These are phyloP conservation scores for Clitoria ternatea DNA, from an alignment of 306 rosid genomes.

Conservation along the genomic window DNA sequence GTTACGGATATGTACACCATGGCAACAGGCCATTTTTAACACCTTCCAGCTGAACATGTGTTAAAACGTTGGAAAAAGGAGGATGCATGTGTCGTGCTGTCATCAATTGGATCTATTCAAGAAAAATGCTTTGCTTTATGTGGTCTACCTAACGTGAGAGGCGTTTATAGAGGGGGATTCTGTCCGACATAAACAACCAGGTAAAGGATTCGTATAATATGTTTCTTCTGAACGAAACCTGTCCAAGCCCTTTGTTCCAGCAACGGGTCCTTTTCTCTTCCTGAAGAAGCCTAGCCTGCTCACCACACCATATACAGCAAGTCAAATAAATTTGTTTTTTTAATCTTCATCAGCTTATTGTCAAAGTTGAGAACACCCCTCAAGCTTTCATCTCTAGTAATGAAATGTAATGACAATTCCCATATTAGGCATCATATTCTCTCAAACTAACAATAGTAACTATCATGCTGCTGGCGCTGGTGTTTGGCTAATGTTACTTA, in stretches of 20 bases:
- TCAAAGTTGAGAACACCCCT: not conserved
- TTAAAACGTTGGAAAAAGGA: not conserved
- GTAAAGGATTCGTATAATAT: conserved; percentile 82
- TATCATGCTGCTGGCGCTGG: not conserved
- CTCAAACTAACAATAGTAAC: not conserved
- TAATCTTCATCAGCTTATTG: not conserved
- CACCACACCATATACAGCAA: conserved; percentile 9
- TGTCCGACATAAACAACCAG: conserved; percentile 78
- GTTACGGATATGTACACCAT: conserved; percentile 29
- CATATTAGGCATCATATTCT: not conserved
- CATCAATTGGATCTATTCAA: not conserved
- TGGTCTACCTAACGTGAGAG: conserved; percentile 22
- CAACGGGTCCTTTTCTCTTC: conserved; percentile 87
- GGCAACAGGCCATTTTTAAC: conserved; percentile 14
- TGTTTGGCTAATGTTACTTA: not conserved
- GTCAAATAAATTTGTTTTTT: not conserved
- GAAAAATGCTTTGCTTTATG: not conserved
- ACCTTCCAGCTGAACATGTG: not conserved
- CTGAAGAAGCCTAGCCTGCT: conserved; percentile 72
- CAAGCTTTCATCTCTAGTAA: not conserved
- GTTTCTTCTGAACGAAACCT: conserved; percentile 96
- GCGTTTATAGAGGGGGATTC: conserved; percentile 30
- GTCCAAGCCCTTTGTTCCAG: conserved; percentile 83
- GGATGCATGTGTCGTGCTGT: conserved; percentile 8
- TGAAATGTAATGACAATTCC: not conserved